Percentiles rank a stretch among this genome's conserved stretches.
These are phyloP conservation scores for Bipolaris bicolor DNA, from an alignment of 2,329 filamentous ascomycete species.

Conservation along the genomic window DNA sequence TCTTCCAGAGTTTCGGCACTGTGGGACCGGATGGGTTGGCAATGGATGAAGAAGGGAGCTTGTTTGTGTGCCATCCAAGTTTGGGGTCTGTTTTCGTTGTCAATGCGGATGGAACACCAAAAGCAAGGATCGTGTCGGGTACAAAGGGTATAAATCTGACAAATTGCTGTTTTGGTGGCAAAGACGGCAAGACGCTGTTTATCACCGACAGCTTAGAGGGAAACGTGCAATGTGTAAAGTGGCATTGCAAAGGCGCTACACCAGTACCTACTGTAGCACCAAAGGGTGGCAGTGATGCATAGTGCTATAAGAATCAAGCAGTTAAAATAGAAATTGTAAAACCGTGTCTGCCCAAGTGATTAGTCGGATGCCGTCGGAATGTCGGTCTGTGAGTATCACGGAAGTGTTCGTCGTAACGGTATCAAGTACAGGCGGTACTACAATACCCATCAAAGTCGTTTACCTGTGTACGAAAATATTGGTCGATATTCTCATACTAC, in stretches of 20 bases:
- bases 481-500: too few species aligned
- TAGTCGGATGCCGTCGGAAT: too few species aligned
- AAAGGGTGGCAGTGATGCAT: background rate
- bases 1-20: constrained; percentile 53
- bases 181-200: constrained; percentile 48
- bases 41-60: constrained; percentile 48
- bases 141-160: constrained; percentile 47
- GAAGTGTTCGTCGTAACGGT: too few species aligned
- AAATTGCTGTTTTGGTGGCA: constrained; percentile 52
- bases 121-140: constrained; percentile 42
- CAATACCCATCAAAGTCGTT: too few species aligned
- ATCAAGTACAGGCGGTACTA: too few species aligned
- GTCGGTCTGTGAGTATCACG: too few species aligned
- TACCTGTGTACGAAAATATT: too few species aligned
- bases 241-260: constrained; percentile 38
- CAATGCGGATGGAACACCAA: constrained; percentile 47
- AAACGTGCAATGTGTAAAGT: constrained; percentile 43
- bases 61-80: constrained; percentile 40
- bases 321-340: background rate
- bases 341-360: background rate
- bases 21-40: constrained; percentile 50
- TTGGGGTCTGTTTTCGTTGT: constrained; percentile 49
- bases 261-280: background rate
- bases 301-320: background rate
- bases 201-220: constrained; percentile 53